Evolutionary conservation across 495 filamentous ascomycete genomes (phyloP), one percentile per base, ranked within the genome.

Genomic region (Venustampulla echinocandica): DNA sequence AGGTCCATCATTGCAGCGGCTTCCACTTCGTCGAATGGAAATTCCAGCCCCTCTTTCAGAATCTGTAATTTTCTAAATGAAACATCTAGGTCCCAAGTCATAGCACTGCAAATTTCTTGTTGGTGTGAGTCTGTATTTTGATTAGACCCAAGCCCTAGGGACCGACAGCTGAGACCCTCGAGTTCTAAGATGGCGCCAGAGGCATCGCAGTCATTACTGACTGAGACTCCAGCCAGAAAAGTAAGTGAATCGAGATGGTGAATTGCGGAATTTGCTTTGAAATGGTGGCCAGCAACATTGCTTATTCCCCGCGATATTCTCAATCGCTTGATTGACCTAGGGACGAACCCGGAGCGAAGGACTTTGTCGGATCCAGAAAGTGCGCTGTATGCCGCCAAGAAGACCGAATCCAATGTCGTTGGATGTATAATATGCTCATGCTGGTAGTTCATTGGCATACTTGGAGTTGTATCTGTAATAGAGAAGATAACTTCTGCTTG

Each of bases 381-480:
- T 11, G 7, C 6, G 17, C 9, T 6, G 15, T 37, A 18, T 37
- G 15, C 15, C 9, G 9, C 9, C 27, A 30, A 13, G 13, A 6
- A 30, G 27, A 37, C 6, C 9, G 34, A 7, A 37, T 69, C 67
- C 2, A 70, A 34, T 0, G 70, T 73, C 0, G 64, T 64, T 0
- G 73, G 73, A 41, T 76, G 72, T n/a, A 75, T 61, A n/a, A 73
- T 24, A 42, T 69, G 69, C 0, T 49, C 44, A 55, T 61, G 59
- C 42, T 68, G 58, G 44, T 61, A 66, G 2, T 60, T 30, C 15
- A 56, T 56, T 1, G 71, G 68, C 70, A 73, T 73, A 5, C 51
- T 39, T 0, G 57, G 53, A 20, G 47, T 30, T n/a, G n/a, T 30
- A 30, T 30, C 27, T n/a, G 27, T 30, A 7, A 30, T 7, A 30